Conservation (phyloP, 176 grass and related monocot species). For the Zea luxurians region DNA sequence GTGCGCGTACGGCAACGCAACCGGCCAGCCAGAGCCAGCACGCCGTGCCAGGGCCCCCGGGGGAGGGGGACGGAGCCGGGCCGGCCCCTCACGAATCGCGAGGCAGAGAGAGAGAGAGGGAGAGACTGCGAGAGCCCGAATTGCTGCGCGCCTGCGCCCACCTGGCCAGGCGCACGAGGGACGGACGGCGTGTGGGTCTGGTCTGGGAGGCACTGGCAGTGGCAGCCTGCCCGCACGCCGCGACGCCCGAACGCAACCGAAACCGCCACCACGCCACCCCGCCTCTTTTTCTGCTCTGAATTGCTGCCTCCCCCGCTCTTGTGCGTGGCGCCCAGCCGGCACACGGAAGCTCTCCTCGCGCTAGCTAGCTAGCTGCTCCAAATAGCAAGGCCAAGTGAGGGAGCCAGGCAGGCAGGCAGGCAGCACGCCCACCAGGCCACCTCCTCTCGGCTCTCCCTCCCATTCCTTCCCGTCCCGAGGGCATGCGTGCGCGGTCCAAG, state of each 20-base stretch:
- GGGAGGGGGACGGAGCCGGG: neutral
- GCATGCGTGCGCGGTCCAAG: neutral
- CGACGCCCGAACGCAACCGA: constrained; percentile 2
- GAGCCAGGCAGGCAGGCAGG: no score
- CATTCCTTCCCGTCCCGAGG: neutral
- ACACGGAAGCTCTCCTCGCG: neutral
- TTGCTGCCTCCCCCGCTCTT: neutral
- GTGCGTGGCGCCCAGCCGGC: neutral
- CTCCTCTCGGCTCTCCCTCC: no score
- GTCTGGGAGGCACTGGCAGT: no score
- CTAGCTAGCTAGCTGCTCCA: neutral
- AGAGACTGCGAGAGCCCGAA: constrained; percentile 19
- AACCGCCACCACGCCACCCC: neutral
- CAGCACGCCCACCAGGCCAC: no score
- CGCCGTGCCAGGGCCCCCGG: neutral
- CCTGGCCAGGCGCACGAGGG: constrained; percentile 22
- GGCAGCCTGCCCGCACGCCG: neutral
- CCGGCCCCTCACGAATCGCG: constrained; percentile 15
- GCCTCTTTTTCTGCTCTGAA: neutral
- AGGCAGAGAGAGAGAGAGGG: neutral
- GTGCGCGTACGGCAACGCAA: constrained; percentile 21
- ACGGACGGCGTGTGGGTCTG: no score
- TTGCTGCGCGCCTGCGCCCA: constrained; percentile 15
- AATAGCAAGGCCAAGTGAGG: neutral
- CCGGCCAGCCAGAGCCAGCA: neutral